Percentiles rank a stretch among this genome's conserved stretches.
These are phyloP conservation scores for Rhizophlyctis rosea DNA, from an alignment of 192 early-diverging fungal species.

Conservation along the genomic window DNA sequence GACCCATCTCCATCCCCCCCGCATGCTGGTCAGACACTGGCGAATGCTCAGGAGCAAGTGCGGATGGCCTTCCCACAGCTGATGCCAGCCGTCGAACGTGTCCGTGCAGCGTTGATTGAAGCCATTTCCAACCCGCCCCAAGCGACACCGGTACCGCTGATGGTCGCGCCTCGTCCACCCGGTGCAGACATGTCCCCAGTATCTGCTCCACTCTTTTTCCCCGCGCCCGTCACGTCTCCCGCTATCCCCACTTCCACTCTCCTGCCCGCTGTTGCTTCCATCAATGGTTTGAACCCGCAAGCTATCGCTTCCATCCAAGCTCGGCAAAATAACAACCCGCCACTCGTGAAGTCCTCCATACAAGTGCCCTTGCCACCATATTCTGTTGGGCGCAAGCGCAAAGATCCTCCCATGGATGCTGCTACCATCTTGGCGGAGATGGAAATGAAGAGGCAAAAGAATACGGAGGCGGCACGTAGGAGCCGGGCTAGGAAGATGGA, in stretches of 20 bases:
- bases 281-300: constrained; percentile 8
- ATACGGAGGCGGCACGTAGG: constrained; percentile 93
- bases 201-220: no score
- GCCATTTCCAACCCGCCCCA: background rate
- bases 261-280: background rate
- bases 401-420: constrained; percentile 38
- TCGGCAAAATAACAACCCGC: background rate
- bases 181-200: no score
- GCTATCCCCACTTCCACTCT: background rate
- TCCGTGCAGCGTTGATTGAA: constrained; percentile 9
- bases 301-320: constrained; percentile 11
- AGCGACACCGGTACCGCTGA: no score
- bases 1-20: no score
- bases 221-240: background rate
- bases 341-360: background rate
- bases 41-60: constrained; percentile 12
- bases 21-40: no score
- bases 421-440: constrained; percentile 34
- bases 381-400: constrained; percentile 39
- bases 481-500: constrained; percentile 82
- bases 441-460: constrained; percentile 46
- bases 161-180: no score
- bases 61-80: constrained; percentile 19
- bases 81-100: constrained; percentile 26
- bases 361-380: background rate